A percentile compares a stretch with the other conserved stretches of the same genome.
Evolutionary conservation across 768 basidiomycete genomes (phyloP).

Genomic region (Lactarius indigo): DNA sequence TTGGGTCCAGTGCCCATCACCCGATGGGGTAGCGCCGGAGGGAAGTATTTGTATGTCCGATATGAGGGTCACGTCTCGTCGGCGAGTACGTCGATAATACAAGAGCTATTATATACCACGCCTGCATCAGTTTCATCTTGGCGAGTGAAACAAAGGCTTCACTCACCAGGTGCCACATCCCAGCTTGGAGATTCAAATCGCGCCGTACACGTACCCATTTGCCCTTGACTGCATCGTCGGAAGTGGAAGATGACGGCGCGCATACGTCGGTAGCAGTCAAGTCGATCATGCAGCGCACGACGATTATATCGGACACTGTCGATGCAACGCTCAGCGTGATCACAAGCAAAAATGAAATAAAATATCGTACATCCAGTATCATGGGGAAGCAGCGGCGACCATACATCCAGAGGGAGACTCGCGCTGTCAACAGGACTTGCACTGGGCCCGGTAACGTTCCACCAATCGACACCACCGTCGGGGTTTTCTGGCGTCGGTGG

Average conservation of each 20-base stretch:
- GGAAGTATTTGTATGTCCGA: conserved; percentile 66
- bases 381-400: conserved; percentile 73
- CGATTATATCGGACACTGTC: conserved; percentile 76
- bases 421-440: conserved; percentile 46
- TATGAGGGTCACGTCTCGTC: conserved; percentile 77
- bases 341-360: not conserved
- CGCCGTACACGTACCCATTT: conserved; percentile 88
- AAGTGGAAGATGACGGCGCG: conserved; percentile 60
- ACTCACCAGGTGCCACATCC: conserved; percentile 58
- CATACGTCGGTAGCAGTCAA: conserved; percentile 62
- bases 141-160: conserved; percentile 14
- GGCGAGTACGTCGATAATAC: conserved; percentile 82
- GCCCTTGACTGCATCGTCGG: conserved; percentile 71
- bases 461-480: conserved; percentile 65
- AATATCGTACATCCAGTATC: conserved; percentile 66
- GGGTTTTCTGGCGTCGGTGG: conserved; percentile 20
- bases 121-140: not conserved
- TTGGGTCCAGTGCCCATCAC: conserved; percentile 57
- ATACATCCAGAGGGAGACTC: conserved; percentile 74
- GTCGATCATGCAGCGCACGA: conserved; percentile 63
- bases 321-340: not conserved
- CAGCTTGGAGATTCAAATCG: conserved; percentile 70
- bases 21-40: conserved; percentile 45
- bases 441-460: conserved; percentile 49
- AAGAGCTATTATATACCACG: conserved; percentile 45